Percentiles rank a stretch among this genome's conserved stretches.
phyloP scores from a whole-genome alignment of 306 rosid genomes.

The Pterocarpus santalinus region DNA sequence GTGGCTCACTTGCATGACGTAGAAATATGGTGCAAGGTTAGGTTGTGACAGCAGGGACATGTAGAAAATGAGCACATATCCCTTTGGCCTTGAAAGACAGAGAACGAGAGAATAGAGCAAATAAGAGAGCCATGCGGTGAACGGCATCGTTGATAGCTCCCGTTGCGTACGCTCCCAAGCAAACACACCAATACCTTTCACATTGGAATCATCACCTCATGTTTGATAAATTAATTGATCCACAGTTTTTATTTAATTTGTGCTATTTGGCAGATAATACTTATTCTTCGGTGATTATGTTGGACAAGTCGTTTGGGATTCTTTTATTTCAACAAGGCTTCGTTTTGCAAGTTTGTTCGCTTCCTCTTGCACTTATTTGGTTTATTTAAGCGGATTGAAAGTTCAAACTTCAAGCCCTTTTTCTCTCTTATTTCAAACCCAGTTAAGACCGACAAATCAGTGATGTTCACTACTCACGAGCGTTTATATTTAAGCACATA shows the following conservation, averaged over 20 bases:
- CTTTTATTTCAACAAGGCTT: slow-evolving; percentile 40
- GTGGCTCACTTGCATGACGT: slow-evolving; percentile 76
- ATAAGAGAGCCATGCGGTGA: slow-evolving; percentile 48
- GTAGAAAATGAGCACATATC: slow-evolving; percentile 39
- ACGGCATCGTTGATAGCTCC: slow-evolving; percentile 53
- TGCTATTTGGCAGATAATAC: not conserved
- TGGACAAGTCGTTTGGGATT: slow-evolving; percentile 22
- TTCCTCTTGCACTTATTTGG: slow-evolving; percentile 41
- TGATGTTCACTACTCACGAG: slow-evolving; percentile 43
- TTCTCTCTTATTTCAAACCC: slow-evolving; percentile 56
- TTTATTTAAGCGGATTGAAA: slow-evolving; percentile 36
- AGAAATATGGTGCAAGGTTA: slow-evolving; percentile 60
- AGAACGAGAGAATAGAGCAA: not conserved
- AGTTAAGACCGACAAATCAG: slow-evolving; percentile 52
- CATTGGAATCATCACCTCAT: slow-evolving; percentile 40
- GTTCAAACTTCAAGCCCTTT: slow-evolving; percentile 54
- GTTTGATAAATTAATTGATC: not conserved
- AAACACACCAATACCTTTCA: slow-evolving; percentile 58
- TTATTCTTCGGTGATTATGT: not conserved
- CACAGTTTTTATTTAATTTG: slow-evolving; percentile 7
- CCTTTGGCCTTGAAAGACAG: not conserved
- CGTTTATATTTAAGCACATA: slow-evolving; percentile 28
- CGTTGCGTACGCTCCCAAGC: slow-evolving; percentile 49
- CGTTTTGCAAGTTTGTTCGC: slow-evolving; percentile 18
- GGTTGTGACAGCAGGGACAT: slow-evolving; percentile 69